These are phyloP conservation scores for Laguncularia racemosa DNA, from an alignment of 345 rosid species.

Conservation along the genomic window DNA sequence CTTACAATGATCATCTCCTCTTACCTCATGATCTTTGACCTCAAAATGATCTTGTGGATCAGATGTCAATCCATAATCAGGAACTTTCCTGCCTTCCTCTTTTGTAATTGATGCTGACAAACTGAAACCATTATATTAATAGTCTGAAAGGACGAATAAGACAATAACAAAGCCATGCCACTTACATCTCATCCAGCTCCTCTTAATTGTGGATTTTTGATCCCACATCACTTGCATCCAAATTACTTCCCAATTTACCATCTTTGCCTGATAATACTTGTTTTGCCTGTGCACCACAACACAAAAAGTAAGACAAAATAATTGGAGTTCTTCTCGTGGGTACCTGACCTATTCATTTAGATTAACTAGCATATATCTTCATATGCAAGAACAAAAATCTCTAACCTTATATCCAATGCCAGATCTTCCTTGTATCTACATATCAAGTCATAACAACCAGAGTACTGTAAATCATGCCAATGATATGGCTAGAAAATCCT, in stretches of 20 bases:
- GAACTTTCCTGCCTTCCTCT: slow-evolving; percentile 31
- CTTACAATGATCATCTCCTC: too few relatives aligned
- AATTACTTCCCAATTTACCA: slow-evolving; percentile 10
- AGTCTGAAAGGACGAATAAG: slow-evolving; percentile 8
- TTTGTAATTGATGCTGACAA: slow-evolving; percentile 47
- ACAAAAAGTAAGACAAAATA: too few relatives aligned
- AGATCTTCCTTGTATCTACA: too few relatives aligned
- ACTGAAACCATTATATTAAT: slow-evolving; percentile 13
- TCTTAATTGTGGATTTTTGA: slow-evolving; percentile 28
- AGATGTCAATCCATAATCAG: slow-evolving; percentile 32
- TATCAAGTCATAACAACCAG: too few relatives aligned
- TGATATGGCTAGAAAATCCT: too few relatives aligned
- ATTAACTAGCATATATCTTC: too few relatives aligned
- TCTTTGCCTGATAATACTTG: slow-evolving; percentile 17
- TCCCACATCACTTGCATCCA: slow-evolving; percentile 13
- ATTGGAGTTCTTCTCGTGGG: too few relatives aligned
- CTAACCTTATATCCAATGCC: too few relatives aligned
- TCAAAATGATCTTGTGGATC: slow-evolving; percentile 28
- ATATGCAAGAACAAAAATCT: too few relatives aligned
- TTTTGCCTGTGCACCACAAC: slow-evolving; percentile 4
- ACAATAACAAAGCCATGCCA: background rate
- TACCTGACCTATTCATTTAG: too few relatives aligned
- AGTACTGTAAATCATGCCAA: too few relatives aligned
- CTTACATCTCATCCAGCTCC: slow-evolving; percentile 71
- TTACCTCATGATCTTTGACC: too few relatives aligned